A percentile compares a stretch with the other conserved stretches of the same genome.
Conservation (phyloP, 495 filamentous ascomycete genomes). For the Antarctomyces pellizariae region DNA sequence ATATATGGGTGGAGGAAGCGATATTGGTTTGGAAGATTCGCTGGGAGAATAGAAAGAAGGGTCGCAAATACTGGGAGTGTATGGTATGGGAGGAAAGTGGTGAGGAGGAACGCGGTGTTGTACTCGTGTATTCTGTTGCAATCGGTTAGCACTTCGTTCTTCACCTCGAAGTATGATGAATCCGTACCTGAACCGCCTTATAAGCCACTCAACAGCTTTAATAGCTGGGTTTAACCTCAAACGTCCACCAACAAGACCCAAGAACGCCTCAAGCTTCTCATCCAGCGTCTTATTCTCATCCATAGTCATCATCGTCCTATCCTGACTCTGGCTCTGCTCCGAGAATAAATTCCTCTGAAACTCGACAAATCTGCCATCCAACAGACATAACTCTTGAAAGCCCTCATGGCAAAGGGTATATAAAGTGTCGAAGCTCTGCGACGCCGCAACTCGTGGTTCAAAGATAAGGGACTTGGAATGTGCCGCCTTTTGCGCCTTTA, state of each 20-base stretch:
- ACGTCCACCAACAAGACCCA: slow-evolving; percentile 50
- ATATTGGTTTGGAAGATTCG: slow-evolving; percentile 45
- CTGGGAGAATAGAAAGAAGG: slow-evolving; percentile 60
- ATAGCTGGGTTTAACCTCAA: slow-evolving; percentile 64
- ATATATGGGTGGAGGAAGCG: slow-evolving; percentile 71
- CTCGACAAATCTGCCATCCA: slow-evolving; percentile 50
- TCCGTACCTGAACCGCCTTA: slow-evolving; percentile 67
- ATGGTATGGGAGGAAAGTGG: slow-evolving; percentile 85
- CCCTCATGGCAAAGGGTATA: slow-evolving; percentile 72
- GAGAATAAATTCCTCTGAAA: slow-evolving; percentile 64
- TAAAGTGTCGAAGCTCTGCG: slow-evolving; percentile 71
- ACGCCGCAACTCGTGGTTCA: slow-evolving; percentile 52
- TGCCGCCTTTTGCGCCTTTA: slow-evolving; percentile 67
- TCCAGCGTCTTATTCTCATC: slow-evolving; percentile 64
- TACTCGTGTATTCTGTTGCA: slow-evolving; percentile 60
- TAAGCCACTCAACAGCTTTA: slow-evolving; percentile 83
- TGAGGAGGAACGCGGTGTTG: slow-evolving; percentile 55
- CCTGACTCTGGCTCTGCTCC: slow-evolving; percentile 69
- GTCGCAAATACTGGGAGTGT: slow-evolving; percentile 56
- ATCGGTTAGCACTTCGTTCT: slow-evolving; percentile 1
- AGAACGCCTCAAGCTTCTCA: slow-evolving; percentile 50
- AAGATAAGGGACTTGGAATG: slow-evolving; percentile 88
- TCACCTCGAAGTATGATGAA: slow-evolving; percentile 1
- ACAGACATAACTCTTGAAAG: slow-evolving; percentile 66
- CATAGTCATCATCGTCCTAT: slow-evolving; percentile 61